Conservation (phyloP, 495 filamentous ascomycete genomes). For the Bombardia bombarda region DNA sequence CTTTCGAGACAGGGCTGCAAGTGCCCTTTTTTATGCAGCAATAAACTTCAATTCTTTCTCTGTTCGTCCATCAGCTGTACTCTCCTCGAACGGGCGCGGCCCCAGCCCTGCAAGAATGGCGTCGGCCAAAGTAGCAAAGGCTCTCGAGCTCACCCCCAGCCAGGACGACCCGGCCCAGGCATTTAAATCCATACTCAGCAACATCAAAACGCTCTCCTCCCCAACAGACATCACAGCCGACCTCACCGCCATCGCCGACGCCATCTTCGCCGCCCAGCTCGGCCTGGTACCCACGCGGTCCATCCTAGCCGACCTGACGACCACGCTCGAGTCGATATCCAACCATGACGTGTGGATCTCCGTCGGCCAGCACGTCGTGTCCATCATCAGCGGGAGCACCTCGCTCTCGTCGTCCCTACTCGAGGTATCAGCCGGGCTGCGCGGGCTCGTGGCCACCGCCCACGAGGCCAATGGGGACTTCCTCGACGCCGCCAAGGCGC, state of each 20-base stretch:
- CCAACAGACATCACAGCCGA: slow-evolving; percentile 50
- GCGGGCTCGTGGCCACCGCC: slow-evolving; percentile 73
- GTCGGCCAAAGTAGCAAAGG: slow-evolving; percentile 33
- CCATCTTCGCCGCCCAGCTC: slow-evolving; percentile 57
- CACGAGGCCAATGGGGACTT: slow-evolving; percentile 80
- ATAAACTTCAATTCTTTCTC: too few relatives aligned
- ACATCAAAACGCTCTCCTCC: slow-evolving; percentile 51
- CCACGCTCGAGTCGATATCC: slow-evolving; percentile 45
- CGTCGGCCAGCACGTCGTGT: slow-evolving; percentile 60
- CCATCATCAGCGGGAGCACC: slow-evolving; percentile 43
- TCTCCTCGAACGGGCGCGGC: too few relatives aligned
- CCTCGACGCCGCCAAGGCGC: slow-evolving; percentile 61
- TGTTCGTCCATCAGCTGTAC: too few relatives aligned
- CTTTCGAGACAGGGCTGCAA: too few relatives aligned
- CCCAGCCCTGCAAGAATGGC: neutral
- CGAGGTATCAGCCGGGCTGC: slow-evolving; percentile 78
- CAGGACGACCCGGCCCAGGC: slow-evolving; percentile 47
- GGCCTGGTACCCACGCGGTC: slow-evolving; percentile 70
- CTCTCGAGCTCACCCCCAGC: slow-evolving; percentile 45
- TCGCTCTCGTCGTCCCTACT: slow-evolving; percentile 55
- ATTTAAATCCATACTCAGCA: slow-evolving; percentile 60
- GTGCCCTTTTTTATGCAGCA: too few relatives aligned
- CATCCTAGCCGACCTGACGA: slow-evolving; percentile 60
- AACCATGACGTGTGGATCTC: slow-evolving; percentile 55
- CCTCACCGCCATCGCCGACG: slow-evolving; percentile 60